A percentile compares a stretch with the other conserved stretches of the same genome.
Evolutionary conservation across 176 grass and related monocot species (phyloP).

Genomic region (Hsuehochloa calcarea): DNA sequence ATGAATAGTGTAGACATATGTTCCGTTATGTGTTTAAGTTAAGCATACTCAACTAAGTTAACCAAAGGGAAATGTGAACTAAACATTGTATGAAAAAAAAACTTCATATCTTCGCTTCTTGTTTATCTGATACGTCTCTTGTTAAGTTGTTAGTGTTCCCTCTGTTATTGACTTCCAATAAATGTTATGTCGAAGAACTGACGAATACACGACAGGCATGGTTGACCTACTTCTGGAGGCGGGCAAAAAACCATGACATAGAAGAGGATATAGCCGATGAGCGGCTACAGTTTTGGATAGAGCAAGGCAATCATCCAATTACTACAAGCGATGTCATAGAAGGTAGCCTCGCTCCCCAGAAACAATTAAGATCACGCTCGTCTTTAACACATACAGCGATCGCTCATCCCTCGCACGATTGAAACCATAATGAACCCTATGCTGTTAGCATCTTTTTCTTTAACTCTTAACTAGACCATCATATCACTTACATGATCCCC

Average conservation of each 20-base stretch:
- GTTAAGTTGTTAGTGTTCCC: background rate
- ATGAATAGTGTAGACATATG: background rate
- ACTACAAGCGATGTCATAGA: conserved; percentile 58
- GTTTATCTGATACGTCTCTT: background rate
- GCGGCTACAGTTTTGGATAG: conserved; percentile 87
- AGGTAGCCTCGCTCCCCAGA: conserved; percentile 46
- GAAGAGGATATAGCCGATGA: conserved; percentile 99
- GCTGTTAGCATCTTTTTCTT: background rate
- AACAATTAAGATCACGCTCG: background rate
- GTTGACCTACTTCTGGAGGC: conserved; percentile 86
- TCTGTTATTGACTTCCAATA: conserved; percentile 9
- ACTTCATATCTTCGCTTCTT: background rate
- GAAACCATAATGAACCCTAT: background rate
- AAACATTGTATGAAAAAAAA: conserved; percentile 15
- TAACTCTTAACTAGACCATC: background rate
- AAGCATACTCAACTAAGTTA: background rate
- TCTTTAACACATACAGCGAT: background rate
- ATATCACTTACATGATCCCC: background rate
- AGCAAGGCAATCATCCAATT: conserved; percentile 69
- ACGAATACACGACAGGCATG: conserved; percentile 59
- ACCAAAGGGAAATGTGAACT: conserved; percentile 14
- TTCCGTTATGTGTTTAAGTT: background rate
- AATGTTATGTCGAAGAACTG: conserved; percentile 3
- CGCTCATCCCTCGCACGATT: background rate
- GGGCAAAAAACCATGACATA: conserved; percentile 73